phyloP scores from a whole-genome alignment of 2,329 filamentous ascomycete genomes.

The Trichophyton schoenleinii region DNA sequence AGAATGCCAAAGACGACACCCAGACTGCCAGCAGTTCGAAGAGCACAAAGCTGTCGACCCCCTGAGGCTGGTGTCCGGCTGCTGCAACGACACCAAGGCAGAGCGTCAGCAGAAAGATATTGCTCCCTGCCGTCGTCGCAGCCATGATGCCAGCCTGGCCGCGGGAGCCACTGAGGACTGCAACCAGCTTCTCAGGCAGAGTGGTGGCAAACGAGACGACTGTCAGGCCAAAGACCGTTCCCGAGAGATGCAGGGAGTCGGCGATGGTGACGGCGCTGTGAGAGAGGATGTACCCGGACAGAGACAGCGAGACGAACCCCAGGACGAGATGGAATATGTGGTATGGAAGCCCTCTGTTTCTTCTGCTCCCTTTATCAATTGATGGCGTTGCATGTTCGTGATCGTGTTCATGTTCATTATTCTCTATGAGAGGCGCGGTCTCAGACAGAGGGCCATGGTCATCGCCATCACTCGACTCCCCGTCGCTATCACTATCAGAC shows the following conservation, averaged over 20 bases:
- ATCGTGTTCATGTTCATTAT: neutral
- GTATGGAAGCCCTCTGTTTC: constrained; percentile 20
- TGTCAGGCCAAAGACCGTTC: constrained; percentile 36
- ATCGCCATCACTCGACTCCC: constrained; percentile 18
- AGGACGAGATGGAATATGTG: constrained; percentile 34
- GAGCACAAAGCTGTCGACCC: neutral
- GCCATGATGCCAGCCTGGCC: constrained; percentile 40
- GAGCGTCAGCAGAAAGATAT: constrained; percentile 43
- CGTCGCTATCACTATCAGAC: constrained; percentile 34
- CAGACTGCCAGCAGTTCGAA: neutral
- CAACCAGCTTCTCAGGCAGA: constrained; percentile 42
- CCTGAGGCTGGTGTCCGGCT: neutral
- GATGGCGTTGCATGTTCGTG: no score
- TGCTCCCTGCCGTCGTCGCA: constrained; percentile 43
- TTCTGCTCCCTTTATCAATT: neutral
- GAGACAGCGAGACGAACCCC: constrained; percentile 33
- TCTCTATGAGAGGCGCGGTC: constrained; percentile 12
- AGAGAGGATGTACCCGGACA: constrained; percentile 40
- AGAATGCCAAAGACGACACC: neutral
- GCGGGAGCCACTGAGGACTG: constrained; percentile 36
- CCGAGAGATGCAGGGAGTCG: constrained; percentile 32
- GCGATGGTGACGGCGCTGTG: constrained; percentile 33
- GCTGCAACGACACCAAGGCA: constrained; percentile 16
- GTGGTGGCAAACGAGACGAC: constrained; percentile 42
- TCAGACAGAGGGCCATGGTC: constrained; percentile 13